A percentile compares a stretch with the other conserved stretches of the same genome.
Evolutionary conservation across 2,329 filamentous ascomycete genomes (phyloP).

Genomic region (Zymoseptoria tritici): DNA sequence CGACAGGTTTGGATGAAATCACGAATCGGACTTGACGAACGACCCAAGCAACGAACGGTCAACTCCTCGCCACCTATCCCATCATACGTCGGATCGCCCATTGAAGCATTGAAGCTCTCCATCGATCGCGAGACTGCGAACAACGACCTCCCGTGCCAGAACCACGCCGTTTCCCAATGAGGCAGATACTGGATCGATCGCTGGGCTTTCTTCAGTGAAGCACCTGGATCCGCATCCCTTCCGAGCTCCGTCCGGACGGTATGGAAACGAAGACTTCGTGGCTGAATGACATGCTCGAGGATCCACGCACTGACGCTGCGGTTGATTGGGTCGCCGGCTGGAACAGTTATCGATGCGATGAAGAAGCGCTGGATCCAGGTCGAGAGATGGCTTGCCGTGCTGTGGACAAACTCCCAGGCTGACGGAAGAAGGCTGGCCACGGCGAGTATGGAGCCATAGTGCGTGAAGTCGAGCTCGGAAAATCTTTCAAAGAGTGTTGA

Average conservation of each 20-base stretch:
- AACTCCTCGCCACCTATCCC: slow-evolving; percentile 20
- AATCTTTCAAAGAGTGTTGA: slow-evolving; percentile 10
- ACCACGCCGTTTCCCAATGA: slow-evolving; percentile 19
- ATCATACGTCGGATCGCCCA: slow-evolving; percentile 18
- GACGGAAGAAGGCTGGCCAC: slow-evolving; percentile 17
- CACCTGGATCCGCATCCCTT: slow-evolving; percentile 15
- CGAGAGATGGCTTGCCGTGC: slow-evolving; percentile 14
- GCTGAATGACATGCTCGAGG: slow-evolving; percentile 18
- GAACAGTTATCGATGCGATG: slow-evolving; percentile 19
- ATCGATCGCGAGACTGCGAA: slow-evolving; percentile 14
- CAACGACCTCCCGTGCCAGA: slow-evolving; percentile 13
- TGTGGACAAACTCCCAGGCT: slow-evolving; percentile 11
- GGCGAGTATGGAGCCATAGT: slow-evolving; percentile 20
- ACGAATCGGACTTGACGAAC: slow-evolving; percentile 40
- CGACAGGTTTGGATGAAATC: slow-evolving; percentile 35
- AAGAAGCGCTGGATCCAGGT: slow-evolving; percentile 19
- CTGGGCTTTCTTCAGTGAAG: slow-evolving; percentile 17
- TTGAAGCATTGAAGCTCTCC: slow-evolving; percentile 15
- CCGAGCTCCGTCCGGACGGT: slow-evolving; percentile 18
- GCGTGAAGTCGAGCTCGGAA: slow-evolving; percentile 17
- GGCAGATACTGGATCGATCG: slow-evolving; percentile 18
- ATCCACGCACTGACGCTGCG: slow-evolving; percentile 20
- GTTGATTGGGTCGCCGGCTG: slow-evolving; percentile 18
- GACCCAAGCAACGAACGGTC: slow-evolving; percentile 38
- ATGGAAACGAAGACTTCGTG: slow-evolving; percentile 16